These are phyloP conservation scores for Stentor coeruleus DNA, from an alignment of 73 alveolate species.

Conservation along the genomic window DNA sequence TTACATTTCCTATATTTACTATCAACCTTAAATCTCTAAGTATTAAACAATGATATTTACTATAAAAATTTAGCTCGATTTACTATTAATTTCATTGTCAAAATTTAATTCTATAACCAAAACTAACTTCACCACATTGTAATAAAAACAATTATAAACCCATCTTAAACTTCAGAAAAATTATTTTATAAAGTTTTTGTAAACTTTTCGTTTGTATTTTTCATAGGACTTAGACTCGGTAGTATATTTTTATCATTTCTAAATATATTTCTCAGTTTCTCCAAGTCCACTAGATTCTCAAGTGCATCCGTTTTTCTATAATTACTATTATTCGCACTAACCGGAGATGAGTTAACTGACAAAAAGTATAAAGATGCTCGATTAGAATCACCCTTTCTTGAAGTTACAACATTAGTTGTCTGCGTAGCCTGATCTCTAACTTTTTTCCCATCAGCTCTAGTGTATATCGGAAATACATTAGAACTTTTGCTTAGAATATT, in stretches of 20 bases:
- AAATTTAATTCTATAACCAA: no score
- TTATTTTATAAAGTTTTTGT: not conserved
- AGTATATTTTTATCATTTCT: not conserved
- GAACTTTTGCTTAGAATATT: not conserved
- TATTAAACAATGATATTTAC: no score
- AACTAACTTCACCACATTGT: no score
- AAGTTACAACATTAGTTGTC: not conserved
- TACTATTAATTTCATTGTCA: no score
- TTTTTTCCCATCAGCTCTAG: not conserved
- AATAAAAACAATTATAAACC: no score
- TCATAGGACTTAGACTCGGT: not conserved
- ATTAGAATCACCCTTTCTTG: not conserved
- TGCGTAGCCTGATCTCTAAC: slow-evolving; percentile 26
- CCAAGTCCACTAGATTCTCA: not conserved
- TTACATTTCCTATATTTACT: no score
- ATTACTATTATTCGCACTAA: not conserved
- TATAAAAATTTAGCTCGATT: no score
- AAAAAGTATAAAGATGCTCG: no score
- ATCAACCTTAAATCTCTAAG: no score
- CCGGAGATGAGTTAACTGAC: not conserved
- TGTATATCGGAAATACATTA: not conserved
- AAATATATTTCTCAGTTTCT: not conserved
- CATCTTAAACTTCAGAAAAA: no score
- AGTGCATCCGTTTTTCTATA: not conserved
- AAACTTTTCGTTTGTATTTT: not conserved